Percentiles rank a stretch among this genome's conserved stretches.
Conservation (phyloP, 169 alveolate genomes). For the Eimeria necatrix region DNA sequence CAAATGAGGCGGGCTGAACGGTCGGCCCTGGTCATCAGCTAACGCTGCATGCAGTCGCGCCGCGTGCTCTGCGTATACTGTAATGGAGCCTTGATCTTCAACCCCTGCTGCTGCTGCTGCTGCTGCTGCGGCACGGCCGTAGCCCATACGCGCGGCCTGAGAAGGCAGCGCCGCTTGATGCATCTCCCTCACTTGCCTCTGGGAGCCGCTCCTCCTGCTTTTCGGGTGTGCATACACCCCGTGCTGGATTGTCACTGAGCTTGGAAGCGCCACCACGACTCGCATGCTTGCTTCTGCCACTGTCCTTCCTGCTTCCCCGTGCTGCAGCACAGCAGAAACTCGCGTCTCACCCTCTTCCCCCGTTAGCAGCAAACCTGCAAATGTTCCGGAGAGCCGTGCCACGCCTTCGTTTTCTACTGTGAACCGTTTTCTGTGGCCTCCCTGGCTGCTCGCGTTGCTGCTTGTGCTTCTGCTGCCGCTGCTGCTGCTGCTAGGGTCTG, state of each 20-base stretch:
- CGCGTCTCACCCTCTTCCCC: constrained; percentile 47
- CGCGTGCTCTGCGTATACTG: neutral
- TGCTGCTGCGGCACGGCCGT: neutral
- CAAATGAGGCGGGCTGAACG: neutral
- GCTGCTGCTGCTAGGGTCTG: constrained; percentile 18
- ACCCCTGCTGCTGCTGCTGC: constrained; percentile 14
- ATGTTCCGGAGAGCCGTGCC: constrained; percentile 17
- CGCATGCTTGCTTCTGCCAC: neutral
- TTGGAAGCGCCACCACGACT: neutral
- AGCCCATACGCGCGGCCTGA: neutral
- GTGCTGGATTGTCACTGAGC: neutral
- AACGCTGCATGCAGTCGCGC: neutral
- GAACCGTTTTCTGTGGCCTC: neutral
- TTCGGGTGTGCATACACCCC: neutral
- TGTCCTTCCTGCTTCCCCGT: neutral
- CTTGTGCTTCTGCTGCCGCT: neutral
- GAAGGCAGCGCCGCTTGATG: constrained; percentile 35
- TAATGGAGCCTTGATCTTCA: neutral
- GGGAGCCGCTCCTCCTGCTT: neutral
- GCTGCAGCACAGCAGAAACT: constrained; percentile 7
- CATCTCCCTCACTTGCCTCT: neutral
- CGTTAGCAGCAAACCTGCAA: constrained; percentile 28
- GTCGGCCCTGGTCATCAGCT: neutral
- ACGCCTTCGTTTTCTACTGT: constrained; percentile 6
- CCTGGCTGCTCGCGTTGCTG: neutral